Conservation (phyloP, 2,329 filamentous ascomycete genomes). For the Colletotrichum filicis region DNA sequence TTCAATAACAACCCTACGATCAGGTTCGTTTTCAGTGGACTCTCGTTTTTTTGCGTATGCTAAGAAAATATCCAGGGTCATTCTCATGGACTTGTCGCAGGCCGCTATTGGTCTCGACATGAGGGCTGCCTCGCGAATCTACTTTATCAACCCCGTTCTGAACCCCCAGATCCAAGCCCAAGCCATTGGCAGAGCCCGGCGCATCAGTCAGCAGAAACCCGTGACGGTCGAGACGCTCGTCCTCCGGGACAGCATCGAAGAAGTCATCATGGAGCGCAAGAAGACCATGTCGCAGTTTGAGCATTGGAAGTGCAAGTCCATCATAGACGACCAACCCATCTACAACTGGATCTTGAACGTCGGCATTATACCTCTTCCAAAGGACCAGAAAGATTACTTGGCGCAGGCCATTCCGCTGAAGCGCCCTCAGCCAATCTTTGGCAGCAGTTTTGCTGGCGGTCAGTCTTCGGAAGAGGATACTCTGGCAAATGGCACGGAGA, state of each 20-base stretch:
- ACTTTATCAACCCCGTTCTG: constrained; percentile 89
- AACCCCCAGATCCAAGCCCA: constrained; percentile 88
- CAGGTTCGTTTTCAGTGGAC: constrained; percentile 48
- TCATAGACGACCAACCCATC: constrained; percentile 68
- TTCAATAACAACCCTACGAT: constrained; percentile 79
- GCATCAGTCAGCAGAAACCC: constrained; percentile 83
- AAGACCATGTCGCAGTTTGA: constrained; percentile 79
- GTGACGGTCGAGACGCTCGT: constrained; percentile 91
- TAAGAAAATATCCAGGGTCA: constrained; percentile 60
- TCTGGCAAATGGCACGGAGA: constrained; percentile 41
- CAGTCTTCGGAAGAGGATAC: constrained; percentile 60
- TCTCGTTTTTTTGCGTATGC: background rate
- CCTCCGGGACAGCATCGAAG: constrained; percentile 82
- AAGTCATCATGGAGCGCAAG: constrained; percentile 80
- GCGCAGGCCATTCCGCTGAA: constrained; percentile 61
- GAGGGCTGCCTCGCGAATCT: constrained; percentile 83
- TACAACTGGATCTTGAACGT: constrained; percentile 70
- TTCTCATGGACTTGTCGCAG: constrained; percentile 92
- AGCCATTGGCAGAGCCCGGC: constrained; percentile 88
- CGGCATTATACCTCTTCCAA: constrained; percentile 51
- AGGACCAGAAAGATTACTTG: constrained; percentile 44
- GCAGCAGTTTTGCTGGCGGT: constrained; percentile 57
- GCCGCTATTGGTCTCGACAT: constrained; percentile 91
- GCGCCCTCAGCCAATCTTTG: constrained; percentile 61
- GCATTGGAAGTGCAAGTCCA: constrained; percentile 63